Evolutionary conservation across 2,329 filamentous ascomycete genomes (phyloP), one percentile per base, ranked within the genome.

Genomic region (Lasiodiplodia citricola): DNA sequence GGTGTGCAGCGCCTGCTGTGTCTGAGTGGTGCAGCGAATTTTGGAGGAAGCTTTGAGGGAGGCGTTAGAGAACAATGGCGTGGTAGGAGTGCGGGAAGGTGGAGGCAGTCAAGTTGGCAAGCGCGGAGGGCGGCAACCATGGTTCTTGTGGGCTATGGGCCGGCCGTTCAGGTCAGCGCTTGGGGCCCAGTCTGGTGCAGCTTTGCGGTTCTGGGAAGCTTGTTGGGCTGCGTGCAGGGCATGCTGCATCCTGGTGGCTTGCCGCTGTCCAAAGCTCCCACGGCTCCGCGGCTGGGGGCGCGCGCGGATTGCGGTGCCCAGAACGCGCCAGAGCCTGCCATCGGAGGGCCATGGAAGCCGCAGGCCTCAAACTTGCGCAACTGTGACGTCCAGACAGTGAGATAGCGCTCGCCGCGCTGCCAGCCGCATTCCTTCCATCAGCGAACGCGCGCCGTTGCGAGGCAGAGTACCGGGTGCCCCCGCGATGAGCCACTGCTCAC

Each of bases 181-280:
- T 47, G 44, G 44, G 37, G 58, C 25, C 58, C 16, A 44, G 28
- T 18, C 16, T 60, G 44, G 58, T 51, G 58, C 58, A 63, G 60
- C 60, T 47, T 25, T 64, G 60, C 60, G 60, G 60, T 64, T 64
- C 44, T 64, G 44, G 60, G 60, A 52, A 64, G 60, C 60, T 64
- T 64, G 60, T 52, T 64, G 60, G 60, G 60, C 60, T 52, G 31
- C 47, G 60, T 63, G 60, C 60, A 64, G 60, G 60, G 47, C 51
- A n/a, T 4, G 54, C 10, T 4, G 28, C 7, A 56, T 35, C 54
- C 54, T 21, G 54, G 55, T 16, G 31, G 55, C 52, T 35, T 28
- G 52, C 56, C 16, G 58, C 18, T 62, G 58, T 44, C 25, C 58
- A 25, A 28, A 44, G 41, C 25, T 25, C 57, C 21, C 28, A 28